These are phyloP conservation scores for Pachysandra terminalis DNA, from an alignment of 164 flowering plant genomes.

Conservation along the genomic window DNA sequence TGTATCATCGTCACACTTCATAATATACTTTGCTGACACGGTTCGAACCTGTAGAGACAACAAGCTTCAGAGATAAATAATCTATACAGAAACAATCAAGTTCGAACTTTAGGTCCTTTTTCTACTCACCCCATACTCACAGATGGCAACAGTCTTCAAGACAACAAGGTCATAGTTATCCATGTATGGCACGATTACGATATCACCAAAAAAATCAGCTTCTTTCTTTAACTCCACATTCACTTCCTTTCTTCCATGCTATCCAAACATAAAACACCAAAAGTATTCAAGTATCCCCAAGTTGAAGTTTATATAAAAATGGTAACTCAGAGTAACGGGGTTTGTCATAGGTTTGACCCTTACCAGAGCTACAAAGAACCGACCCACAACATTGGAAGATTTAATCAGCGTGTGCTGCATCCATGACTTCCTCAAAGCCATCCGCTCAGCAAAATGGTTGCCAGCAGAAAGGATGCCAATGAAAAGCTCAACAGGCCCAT, in stretches of 20 bases:
- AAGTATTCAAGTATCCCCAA: not conserved
- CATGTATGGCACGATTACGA: constrained; percentile 75
- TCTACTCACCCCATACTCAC: constrained; percentile 68
- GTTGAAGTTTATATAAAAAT: not conserved
- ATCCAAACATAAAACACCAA: constrained; percentile 11
- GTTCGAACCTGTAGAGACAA: constrained; percentile 38
- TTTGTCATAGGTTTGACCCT: constrained; percentile 7
- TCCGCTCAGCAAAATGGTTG: constrained; percentile 50
- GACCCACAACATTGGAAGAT: constrained; percentile 54
- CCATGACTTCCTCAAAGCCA: constrained; percentile 79
- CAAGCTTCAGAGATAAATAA: not conserved
- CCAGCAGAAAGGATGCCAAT: constrained; percentile 43
- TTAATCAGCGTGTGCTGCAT: constrained; percentile 55
- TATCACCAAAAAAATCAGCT: constrained; percentile 69
- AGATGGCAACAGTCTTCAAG: constrained; percentile 69
- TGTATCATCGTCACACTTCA: constrained; percentile 83
- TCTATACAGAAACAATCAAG: not conserved
- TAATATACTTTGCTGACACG: constrained; percentile 48
- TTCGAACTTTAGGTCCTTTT: not conserved
- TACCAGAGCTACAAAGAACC: constrained; percentile 69
- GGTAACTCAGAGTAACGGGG: not conserved
- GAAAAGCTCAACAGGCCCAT: constrained; percentile 32
- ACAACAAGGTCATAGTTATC: constrained; percentile 76
- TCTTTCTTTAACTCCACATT: constrained; percentile 67
- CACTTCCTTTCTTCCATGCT: constrained; percentile 64